Evolutionary conservation across 345 rosid species (phyloP).

Genomic region (Pugionium dolabratum): DNA sequence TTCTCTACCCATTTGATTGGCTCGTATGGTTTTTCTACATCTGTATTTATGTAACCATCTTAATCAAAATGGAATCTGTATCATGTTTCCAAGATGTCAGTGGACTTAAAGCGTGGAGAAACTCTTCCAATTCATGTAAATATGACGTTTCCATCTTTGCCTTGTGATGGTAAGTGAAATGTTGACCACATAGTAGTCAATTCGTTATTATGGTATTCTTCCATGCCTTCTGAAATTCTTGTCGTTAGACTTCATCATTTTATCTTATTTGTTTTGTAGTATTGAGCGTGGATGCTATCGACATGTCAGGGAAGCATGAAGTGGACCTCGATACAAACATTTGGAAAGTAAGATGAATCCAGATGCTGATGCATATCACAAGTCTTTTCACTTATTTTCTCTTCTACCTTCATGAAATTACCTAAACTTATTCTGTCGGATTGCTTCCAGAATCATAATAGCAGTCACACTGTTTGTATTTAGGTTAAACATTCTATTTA

Average conservation of each 20-base stretch:
- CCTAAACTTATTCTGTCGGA: neutral
- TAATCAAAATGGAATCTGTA: slow-evolving; percentile 18
- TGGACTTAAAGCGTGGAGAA: slow-evolving; percentile 95
- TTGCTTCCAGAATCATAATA: neutral
- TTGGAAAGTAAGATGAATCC: slow-evolving; percentile 74
- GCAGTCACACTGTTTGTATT: neutral
- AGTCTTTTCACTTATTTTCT: slow-evolving; percentile 19
- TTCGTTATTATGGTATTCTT: neutral
- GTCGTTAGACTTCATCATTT: slow-evolving; percentile 18
- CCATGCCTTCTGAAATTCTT: neutral
- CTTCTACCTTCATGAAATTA: neutral
- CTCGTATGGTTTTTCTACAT: neutral
- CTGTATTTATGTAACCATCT: neutral
- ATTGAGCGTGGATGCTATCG: slow-evolving; percentile 94
- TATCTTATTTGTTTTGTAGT: slow-evolving; percentile 48
- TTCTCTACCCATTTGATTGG: slow-evolving; percentile 2
- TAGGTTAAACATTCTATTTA: neutral
- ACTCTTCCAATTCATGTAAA: slow-evolving; percentile 89
- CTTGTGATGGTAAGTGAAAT: slow-evolving; percentile 74
- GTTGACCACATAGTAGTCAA: slow-evolving; percentile 9
- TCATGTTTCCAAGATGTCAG: slow-evolving; percentile 72
- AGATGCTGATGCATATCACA: slow-evolving; percentile 17
- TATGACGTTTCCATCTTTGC: slow-evolving; percentile 86
- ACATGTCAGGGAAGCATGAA: slow-evolving; percentile 99
- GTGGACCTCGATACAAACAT: slow-evolving; percentile 97